Base-by-base conservation (phyloP, 768 basidiomycete genomes). In the Rhodotorula graminis region DNA sequence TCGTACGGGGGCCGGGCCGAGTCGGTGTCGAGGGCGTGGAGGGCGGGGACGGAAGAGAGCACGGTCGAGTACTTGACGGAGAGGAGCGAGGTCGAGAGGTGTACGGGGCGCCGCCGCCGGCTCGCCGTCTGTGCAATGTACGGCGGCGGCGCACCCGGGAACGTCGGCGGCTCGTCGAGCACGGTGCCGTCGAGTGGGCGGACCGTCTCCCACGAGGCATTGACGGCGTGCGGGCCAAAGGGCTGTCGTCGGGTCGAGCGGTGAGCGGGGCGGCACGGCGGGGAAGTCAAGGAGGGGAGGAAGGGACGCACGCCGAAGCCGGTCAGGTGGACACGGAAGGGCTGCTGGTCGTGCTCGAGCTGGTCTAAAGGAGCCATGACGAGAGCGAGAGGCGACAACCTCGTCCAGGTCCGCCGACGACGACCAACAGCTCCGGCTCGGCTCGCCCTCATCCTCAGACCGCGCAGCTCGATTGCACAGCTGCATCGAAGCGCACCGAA, bases 231-330 rank as follows among this genome's bases (percentile, higher is more conserved):
- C 15, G 44, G 8, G 2, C 27, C 9, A n/a, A 61, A 61, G 7
- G 59, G 59, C 59, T 61, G 59, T n/a, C 49, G 49, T 37, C 37
- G 37, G 37, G 37, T 37, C 44, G 44, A 46, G 44, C 5, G 18
- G 18, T 3, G 44, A 46, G 44, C 44, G 44, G 37, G 37, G 18
- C 5, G 15, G 14, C 8, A 7, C 8, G 11, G 44, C 44, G 6
- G 18, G 44, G 12, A 3, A 46, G 14, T 9, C 8, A 3, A 46
- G 8, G 44, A 12, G 44, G 44, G 2, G 37, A 37, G 44, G 44
- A 46, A 14, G 15, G 2, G 44, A 46, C 62, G 62, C 42, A 64
- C 63, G 63, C 63, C 63, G 27, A 64, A 64, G 37, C 63, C 63
- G 6, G 63, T 64, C 37, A 64, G 6, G 31, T 64, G 63, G 12